Percentiles rank a stretch among this genome's conserved stretches.
Evolutionary conservation across 345 rosid genomes (phyloP).

Genomic region (Citrus medica): DNA sequence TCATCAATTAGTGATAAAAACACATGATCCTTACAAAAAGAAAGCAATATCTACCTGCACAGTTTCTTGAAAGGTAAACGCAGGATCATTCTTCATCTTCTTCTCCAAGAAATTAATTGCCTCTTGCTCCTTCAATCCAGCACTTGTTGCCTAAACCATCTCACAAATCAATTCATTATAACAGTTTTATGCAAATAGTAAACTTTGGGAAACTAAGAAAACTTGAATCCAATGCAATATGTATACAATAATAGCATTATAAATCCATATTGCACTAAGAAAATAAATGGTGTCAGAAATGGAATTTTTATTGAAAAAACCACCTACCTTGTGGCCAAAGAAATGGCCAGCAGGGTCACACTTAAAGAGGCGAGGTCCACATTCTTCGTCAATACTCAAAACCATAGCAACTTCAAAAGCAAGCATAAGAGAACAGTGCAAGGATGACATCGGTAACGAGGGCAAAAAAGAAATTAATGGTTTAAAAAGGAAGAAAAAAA

Average conservation of each 20-base stretch:
- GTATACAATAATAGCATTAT: background rate
- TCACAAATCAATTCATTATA: background rate
- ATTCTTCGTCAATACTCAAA: constrained; percentile 93
- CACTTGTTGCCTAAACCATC: constrained; percentile 85
- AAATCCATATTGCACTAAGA: background rate
- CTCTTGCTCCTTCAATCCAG: constrained; percentile 97
- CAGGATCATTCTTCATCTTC: constrained; percentile 95
- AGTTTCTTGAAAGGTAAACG: constrained; percentile 81
- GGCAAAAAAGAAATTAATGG: background rate
- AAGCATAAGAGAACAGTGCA: background rate
- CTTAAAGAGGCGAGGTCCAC: constrained; percentile 86
- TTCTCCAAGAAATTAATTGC: constrained; percentile 98
- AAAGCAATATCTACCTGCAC: constrained; percentile 66
- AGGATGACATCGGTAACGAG: background rate
- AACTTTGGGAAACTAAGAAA: background rate
- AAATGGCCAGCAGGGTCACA: constrained; percentile 99
- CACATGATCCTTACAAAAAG: background rate
- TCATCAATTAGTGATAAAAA: background rate
- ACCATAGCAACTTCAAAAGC: constrained; percentile 84
- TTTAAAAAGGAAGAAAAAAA: background rate
- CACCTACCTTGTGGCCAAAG: constrained; percentile 89
- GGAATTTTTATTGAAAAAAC: background rate
- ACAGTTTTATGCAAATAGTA: background rate
- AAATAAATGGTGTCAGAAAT: background rate
- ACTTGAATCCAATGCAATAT: background rate